These are phyloP conservation scores for Fusarium armeniacum DNA, from an alignment of 2,329 filamentous ascomycete species.

Conservation along the genomic window DNA sequence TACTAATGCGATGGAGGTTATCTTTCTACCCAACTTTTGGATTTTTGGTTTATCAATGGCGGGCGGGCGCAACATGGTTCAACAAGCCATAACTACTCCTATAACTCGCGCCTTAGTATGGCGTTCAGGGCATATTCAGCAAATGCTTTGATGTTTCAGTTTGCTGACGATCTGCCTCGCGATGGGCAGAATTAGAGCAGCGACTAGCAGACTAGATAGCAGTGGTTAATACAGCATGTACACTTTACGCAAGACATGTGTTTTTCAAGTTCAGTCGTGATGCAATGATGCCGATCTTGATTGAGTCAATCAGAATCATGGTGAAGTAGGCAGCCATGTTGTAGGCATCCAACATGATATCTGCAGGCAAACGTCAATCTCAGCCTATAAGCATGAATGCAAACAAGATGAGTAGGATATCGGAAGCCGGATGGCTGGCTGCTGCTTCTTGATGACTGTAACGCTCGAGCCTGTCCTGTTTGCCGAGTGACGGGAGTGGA, in stretches of 20 bases:
- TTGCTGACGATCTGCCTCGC: constrained; percentile 15
- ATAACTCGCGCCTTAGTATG: constrained; percentile 45
- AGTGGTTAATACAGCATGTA: constrained; percentile 31
- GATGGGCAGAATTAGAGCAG: constrained; percentile 20
- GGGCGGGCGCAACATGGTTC: constrained; percentile 39
- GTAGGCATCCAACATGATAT: not conserved
- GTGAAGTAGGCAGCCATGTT: not conserved
- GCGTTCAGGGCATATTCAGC: constrained; percentile 44
- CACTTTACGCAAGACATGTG: constrained; percentile 14
- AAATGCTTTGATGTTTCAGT: constrained; percentile 14
- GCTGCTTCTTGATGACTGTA: constrained; percentile 20
- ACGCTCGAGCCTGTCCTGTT: constrained; percentile 12
- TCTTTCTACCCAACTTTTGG: constrained; percentile 18
- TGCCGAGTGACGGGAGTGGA: constrained; percentile 17
- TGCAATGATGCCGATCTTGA: not conserved
- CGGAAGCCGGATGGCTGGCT: constrained; percentile 41
- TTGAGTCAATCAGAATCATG: constrained; percentile 4
- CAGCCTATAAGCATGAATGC: constrained; percentile 7
- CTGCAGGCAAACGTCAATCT: constrained; percentile 5
- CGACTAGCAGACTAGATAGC: constrained; percentile 19
- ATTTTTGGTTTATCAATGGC: constrained; percentile 28
- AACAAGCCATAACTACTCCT: constrained; percentile 35
- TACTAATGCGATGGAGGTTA: constrained; percentile 12
- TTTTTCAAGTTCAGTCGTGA: not conserved
- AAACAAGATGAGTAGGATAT: constrained; percentile 9